A percentile compares a stretch with the other conserved stretches of the same genome.
phyloP scores from a whole-genome alignment of 345 rosid genomes.

The Tarenaya hassleriana region DNA sequence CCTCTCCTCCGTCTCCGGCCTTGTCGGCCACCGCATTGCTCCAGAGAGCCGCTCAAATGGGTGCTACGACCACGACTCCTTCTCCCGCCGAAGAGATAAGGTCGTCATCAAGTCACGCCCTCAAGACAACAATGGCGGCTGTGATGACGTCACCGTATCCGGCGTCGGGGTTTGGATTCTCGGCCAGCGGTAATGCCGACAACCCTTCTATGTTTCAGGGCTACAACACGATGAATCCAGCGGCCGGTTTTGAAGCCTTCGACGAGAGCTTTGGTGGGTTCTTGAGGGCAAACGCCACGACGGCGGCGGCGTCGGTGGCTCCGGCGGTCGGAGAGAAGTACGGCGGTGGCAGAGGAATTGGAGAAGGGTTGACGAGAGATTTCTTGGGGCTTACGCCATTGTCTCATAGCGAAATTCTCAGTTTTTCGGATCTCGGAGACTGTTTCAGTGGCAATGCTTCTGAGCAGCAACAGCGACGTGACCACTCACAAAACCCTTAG shows the following conservation, averaged over 20 bases:
- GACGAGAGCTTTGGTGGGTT: constrained; percentile 43
- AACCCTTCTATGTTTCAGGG: constrained; percentile 40
- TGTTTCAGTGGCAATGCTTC: constrained; percentile 41
- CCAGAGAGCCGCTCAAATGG: constrained; percentile 87
- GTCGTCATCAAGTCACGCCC: constrained; percentile 22
- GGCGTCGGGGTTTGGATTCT: constrained; percentile 2
- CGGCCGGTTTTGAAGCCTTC: constrained; percentile 38
- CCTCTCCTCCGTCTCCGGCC: constrained; percentile 37
- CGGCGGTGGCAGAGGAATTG: constrained; percentile 20
- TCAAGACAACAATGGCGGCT: constrained; percentile 32
- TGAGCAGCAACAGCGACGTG: neutral
- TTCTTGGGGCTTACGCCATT: constrained; percentile 69
- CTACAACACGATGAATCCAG: constrained; percentile 22
- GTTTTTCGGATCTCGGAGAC: constrained; percentile 54
- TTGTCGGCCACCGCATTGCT: constrained; percentile 92
- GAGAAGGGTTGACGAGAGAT: constrained; percentile 73
- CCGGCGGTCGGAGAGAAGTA: constrained; percentile 1
- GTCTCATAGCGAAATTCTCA: constrained; percentile 68
- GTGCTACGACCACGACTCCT: constrained; percentile 43
- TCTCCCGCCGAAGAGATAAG: constrained; percentile 19
- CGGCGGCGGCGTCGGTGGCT: constrained; percentile 8
- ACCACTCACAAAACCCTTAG: constrained; percentile 42
- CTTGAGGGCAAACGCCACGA: constrained; percentile 30
- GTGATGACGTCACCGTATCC: constrained; percentile 26
- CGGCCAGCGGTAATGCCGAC: constrained; percentile 22